Evolutionary conservation across 31 red algal species (phyloP), one percentile per base, ranked within the genome.

Genomic region (Bonnemaisonia californica): DNA sequence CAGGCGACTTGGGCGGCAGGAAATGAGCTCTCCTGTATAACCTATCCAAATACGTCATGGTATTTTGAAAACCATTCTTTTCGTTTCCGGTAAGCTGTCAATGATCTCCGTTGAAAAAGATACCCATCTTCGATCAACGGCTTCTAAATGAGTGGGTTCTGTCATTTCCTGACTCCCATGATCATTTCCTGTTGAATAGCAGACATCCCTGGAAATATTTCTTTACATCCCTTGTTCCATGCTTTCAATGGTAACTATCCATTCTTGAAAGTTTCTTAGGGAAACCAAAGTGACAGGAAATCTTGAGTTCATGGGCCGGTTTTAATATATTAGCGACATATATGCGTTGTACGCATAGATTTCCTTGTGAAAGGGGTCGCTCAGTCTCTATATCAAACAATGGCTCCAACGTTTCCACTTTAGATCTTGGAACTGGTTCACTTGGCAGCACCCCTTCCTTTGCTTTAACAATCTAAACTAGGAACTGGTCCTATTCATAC

Each of bases 211-310:
- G 32, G 4, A 2, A n/a, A 41, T 80, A 80, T 80, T 13, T 2
- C 31, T 42, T 37, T 13, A 80, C 60, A 48, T 80, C 57, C 1
- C 60, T 7, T 19, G 33, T 45, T 59, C 66, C 66, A 66, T 80
- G 57, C 37, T 67, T 80, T 60, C 77, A 80, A 45, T 63, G 37
- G 58, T 62, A 80, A 7, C 23, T 11, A n/a, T 4, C 38, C 54
- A 66, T 29, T 1, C 59, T 9, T 2, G 11, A 37, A 1, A 80
- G 2, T 16, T 57, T 80, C 41, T 80, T 80, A 12, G 38, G 1
- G 42, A 66, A 80, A 26, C 59, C 77, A 30, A 80, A 80, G 32
- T 80, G 41, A 2, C 60, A 57, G 21, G 32, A 57, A 28, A 64
- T 23, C 39, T 63, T 40, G 2, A 36, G 7, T 26, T 80, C 77